Evolutionary conservation across 208 protist species (phyloP), one percentile per base, ranked within the genome.

Genomic region (Paratrypanosoma confusum): DNA sequence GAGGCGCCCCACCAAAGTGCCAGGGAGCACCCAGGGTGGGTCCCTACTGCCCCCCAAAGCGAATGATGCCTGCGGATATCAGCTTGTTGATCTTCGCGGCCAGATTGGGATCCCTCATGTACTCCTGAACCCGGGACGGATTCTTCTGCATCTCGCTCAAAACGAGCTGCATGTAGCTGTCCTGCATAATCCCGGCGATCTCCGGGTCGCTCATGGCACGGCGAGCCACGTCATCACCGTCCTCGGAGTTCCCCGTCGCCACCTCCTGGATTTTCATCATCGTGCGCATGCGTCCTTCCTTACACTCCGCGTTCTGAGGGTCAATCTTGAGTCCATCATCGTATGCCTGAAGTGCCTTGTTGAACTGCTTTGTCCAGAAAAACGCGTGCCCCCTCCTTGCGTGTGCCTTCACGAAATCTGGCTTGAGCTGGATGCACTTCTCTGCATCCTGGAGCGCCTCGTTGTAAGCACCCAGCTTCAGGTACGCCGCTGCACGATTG

Each of bases 311-410:
- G 54, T 95, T 95, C 40, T 76, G 80, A 28, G 71, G 75, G 48
- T 97, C 93, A 35, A 96, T 44, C 63, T 96, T 91, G 18, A 97
- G 71, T 17, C 83, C 96, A 18, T 89, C 65, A 39, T 97, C 82
- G 73, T 96, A 97, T n/a, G 88, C 79, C 57, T 97, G 82, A 31
- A 98, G 48, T 0, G 92, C 94, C 29, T 96, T 92, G 57, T 95
- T 86, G 72, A 95, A 96, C 67, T 98, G 86, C 68, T 97, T 97
- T 6, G 91, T 85, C 71, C 85, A 87, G 51, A 95, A 85, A 65
- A 93, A 94, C 10, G 76, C 78, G 48, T 93, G 61, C 6, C 71
- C 94, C 50, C 90, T 90, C 40, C 92, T 66, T 21, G 71, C 75
- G 61, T 95, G 79, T 25, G 78, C 93, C 67, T 96, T 95, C 16